These are phyloP conservation scores for Hermanozyma aechmeae DNA, from an alignment of 805 yeast species.

Conservation along the genomic window DNA sequence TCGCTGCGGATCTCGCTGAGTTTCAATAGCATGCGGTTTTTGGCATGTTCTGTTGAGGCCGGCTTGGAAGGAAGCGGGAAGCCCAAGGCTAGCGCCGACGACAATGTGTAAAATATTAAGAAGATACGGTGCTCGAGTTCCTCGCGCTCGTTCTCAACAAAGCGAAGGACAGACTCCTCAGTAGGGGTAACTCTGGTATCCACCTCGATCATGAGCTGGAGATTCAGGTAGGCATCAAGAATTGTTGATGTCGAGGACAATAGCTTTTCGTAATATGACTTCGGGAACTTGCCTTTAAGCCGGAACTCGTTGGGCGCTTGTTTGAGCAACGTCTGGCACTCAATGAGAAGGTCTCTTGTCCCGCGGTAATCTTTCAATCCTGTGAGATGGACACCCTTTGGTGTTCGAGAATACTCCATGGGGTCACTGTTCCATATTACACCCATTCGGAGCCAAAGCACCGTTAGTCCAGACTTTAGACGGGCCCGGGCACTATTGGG, in stretches of 20 bases:
- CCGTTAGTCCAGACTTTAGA: constrained; percentile 53
- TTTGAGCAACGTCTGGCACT: constrained; percentile 48
- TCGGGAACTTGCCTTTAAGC: constrained; percentile 65
- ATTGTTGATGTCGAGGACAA: constrained; percentile 52
- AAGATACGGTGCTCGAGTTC: constrained; percentile 70
- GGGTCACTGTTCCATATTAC: constrained; percentile 75
- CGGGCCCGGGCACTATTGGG: constrained; percentile 73
- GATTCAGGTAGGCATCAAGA: constrained; percentile 66
- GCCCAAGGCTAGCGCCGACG: constrained; percentile 67
- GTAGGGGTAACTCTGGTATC: constrained; percentile 44
- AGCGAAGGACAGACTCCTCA: constrained; percentile 48
- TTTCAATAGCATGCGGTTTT: constrained; percentile 58
- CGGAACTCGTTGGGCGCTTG: constrained; percentile 74
- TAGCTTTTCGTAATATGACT: constrained; percentile 38
- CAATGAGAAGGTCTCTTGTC: constrained; percentile 47
- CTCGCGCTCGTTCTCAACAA: constrained; percentile 46
- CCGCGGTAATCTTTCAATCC: constrained; percentile 39
- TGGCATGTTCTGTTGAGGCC: constrained; percentile 68
- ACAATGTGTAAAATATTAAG: constrained; percentile 66
- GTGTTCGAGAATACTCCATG: constrained; percentile 30
- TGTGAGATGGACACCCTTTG: constrained; percentile 12
- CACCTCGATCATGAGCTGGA: constrained; percentile 58
- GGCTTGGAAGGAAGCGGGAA: constrained; percentile 72
- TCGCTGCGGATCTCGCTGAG: constrained; percentile 45
- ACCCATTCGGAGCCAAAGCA: constrained; percentile 75